A percentile compares a stretch with the other conserved stretches of the same genome.
Evolutionary conservation across 1,139 yeast species (phyloP).

Genomic region (Scheffersomyces cryptocercus): DNA sequence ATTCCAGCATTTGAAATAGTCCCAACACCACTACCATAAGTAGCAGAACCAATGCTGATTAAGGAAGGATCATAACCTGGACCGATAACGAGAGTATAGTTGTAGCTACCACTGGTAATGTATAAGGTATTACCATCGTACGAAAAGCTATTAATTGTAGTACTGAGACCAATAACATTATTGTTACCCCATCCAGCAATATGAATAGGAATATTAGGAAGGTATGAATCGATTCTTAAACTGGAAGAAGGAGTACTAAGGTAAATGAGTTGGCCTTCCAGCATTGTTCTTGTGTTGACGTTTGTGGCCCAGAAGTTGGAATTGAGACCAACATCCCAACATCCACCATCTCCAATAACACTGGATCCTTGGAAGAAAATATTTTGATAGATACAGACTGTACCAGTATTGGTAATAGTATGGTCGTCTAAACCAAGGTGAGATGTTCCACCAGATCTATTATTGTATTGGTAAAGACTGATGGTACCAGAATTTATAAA

Average conservation of each 20-base stretch:
- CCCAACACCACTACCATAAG: conserved; percentile 1
- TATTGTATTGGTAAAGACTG: conserved; percentile 6
- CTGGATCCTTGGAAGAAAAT: conserved; percentile 13
- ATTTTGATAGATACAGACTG: conserved; percentile 15
- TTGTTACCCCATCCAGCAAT: conserved; percentile 19
- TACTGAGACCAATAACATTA: conserved; percentile 14
- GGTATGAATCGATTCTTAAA: conserved; percentile 11
- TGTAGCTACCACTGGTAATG: conserved; percentile 1
- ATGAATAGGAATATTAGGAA: conserved; percentile 7
- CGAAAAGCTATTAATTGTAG: conserved; percentile 5
- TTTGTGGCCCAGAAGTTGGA: conserved; percentile 13
- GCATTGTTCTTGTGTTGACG: conserved; percentile 5
- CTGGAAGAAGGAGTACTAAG: conserved; percentile 8
- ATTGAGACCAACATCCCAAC: conserved; percentile 16
- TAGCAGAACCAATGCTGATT: conserved; percentile 1
- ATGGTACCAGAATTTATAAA: conserved; percentile 11
- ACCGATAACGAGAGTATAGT: conserved; percentile 1
- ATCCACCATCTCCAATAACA: conserved; percentile 15
- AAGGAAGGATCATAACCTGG: conserved; percentile 1
- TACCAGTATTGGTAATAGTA: conserved; percentile 13
- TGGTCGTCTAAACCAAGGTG: conserved; percentile 2
- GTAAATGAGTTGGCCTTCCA: conserved; percentile 10
- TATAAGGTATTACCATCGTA: conserved; percentile 1
- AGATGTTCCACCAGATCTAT: conserved; percentile 7
- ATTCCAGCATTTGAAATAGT: conserved; percentile 1